Base-by-base conservation (phyloP, 2,329 filamentous ascomycete species). In the Zalaria sp. region DNA sequence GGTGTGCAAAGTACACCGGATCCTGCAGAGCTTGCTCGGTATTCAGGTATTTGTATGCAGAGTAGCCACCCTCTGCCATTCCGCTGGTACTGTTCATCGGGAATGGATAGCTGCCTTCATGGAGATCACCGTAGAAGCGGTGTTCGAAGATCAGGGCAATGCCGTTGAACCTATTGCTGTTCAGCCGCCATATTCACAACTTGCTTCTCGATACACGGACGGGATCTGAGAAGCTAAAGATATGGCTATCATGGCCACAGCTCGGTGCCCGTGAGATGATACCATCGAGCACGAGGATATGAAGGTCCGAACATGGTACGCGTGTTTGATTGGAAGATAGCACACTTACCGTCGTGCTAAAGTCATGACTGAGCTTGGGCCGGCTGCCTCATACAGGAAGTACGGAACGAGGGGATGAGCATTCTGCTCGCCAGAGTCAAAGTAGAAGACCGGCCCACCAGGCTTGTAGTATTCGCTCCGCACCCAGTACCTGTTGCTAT, bases 21-120 rank as follows among this genome's bases (percentile, higher is more conserved):
- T 53, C 51, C 35, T 51, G 43, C 5, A 53, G 42, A 2, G 49
- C 49, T 42, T 51, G 49, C 42, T 53, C 48, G 3, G 44, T 49
- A n/a, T 41, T 46, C 27, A 51, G 41, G 28, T 50, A 49, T 32
- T 43, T 43, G 37, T 51, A 53, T 4, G 46, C 47, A 25, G 47
- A 46, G 38, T 45, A 44, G 1, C 49, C 48, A 9, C 39, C 47
- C 25, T 39, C 37, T 26, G 48, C 37, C n/a, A 45, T 38, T 5
- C 46, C 46, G 9, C 31, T 38, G 7, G 18, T 34, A 1, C 27
- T 34, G 34, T 47, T 43, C 28, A 45, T 36, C 3, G 42, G 43
- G 27, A 45, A 47, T 3, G 45, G 48, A 25, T 45, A 46, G 27
- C 42, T 46, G 27, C 37, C 43, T 10, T 37, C 35, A 18, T 38